Evolutionary conservation across 768 basidiomycete species (phyloP), one percentile per base, ranked within the genome.

Genomic region (Leucogyrophana mollusca): DNA sequence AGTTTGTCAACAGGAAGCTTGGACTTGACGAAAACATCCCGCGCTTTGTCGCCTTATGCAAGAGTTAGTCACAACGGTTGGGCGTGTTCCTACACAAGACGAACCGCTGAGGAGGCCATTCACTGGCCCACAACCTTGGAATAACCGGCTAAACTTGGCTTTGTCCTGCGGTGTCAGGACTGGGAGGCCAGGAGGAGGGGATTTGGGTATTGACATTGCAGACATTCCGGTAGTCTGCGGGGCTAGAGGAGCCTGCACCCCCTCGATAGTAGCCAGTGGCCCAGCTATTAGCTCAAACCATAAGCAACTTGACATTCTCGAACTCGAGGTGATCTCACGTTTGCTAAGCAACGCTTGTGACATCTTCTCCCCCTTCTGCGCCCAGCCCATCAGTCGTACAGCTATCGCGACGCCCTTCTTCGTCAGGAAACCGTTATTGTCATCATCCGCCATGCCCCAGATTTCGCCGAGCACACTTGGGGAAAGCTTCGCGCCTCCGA

Each of bases 371-470:
- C 85, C 93, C 56, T 85, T 85, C 73, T 98, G 96, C 3, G 93
- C 89, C 76, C 89, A 90, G 4, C 89, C 93, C 51, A 99, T 92
- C 41, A 98, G 75, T 47, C 96, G 78, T n/a, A 95, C 74, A 21
- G 90, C 94, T 50, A 88, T 74, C 14, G 91, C 84, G 56, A 93
- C 90, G 35, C 90, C 89, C 60, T 90, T 94, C 54, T 80, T 83
- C 9, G 92, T 85, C 44, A 99, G 79, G 71, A 85, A 93, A 2
- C 96, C 96, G 50, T 90, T 90, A 73, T 97, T 94, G 24, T 94
- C 85, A 45, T 88, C 84, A 72, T 99, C 96, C 40, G 93, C 85
- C 48, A 98, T 71, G 49, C 73, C 79, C 95, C 96, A 99, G 53
- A 99, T 86, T 70, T 96, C 91, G 36, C 94, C 91, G 51, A 99